These are phyloP conservation scores for Nemania serpens DNA, from an alignment of 2,329 filamentous ascomycete species.

Conservation along the genomic window DNA sequence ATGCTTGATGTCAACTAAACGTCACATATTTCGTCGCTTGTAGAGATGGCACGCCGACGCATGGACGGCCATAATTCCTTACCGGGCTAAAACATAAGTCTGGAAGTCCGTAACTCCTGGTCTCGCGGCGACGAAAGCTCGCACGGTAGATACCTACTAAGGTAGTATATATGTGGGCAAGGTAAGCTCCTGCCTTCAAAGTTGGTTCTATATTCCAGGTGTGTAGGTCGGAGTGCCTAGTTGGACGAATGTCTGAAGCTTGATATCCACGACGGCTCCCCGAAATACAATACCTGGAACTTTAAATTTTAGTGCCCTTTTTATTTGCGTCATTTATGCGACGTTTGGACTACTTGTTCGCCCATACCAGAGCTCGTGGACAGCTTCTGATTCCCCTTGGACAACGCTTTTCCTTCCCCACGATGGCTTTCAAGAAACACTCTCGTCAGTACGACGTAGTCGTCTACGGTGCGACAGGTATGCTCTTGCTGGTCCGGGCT, in stretches of 20 bases:
- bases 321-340: constrained; percentile 2
- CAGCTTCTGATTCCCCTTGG: no score
- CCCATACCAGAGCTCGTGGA: no score
- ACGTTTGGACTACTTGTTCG: neutral
- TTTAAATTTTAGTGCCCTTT: no score
- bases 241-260: no score
- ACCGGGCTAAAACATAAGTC: constrained; percentile 29
- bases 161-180: constrained; percentile 1
- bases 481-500: neutral
- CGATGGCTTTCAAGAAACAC: constrained; percentile 56
- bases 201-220: no score
- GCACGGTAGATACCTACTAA: constrained; percentile 7
- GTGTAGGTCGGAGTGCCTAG: no score
- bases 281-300: no score
- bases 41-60: constrained; percentile 37
- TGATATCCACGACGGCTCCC: neutral
- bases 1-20: constrained; percentile 33
- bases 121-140: constrained; percentile 8
- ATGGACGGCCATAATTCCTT: constrained; percentile 38
- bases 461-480: constrained; percentile 63
- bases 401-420: neutral
- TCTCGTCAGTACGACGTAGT: constrained; percentile 61
- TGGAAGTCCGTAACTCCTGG: constrained; percentile 2
- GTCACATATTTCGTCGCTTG: constrained; percentile 34
- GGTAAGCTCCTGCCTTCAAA: neutral